phyloP scores from a whole-genome alignment of 768 basidiomycete genomes.

The Xerocomus potaroensis region DNA sequence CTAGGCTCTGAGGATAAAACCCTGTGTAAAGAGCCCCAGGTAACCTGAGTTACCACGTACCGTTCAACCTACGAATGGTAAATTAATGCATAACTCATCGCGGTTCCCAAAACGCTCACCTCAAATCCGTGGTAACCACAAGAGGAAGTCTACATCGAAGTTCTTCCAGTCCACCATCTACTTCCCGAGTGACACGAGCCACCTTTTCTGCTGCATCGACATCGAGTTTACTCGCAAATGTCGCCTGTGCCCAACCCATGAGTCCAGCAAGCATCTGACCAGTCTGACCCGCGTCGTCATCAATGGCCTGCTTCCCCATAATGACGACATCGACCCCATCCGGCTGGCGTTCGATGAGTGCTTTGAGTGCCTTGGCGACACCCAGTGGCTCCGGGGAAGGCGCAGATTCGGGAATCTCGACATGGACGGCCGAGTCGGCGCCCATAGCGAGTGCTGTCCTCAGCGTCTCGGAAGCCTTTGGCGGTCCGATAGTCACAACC shows the following conservation, averaged over 20 bases:
- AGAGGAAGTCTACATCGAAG: constrained; percentile 75
- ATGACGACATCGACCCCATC: constrained; percentile 81
- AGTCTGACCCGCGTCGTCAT: constrained; percentile 93
- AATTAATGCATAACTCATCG: not conserved
- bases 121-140: constrained; percentile 88
- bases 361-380: constrained; percentile 81
- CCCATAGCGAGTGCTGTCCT: constrained; percentile 98
- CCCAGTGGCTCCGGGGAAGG: constrained; percentile 86
- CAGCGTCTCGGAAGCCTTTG: constrained; percentile 85
- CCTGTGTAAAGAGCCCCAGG: not conserved
- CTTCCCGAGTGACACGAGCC: constrained; percentile 78
- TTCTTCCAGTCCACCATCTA: constrained; percentile 91
- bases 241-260: constrained; percentile 89
- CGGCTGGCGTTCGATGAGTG: constrained; percentile 61
- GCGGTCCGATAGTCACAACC: constrained; percentile 89
- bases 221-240: constrained; percentile 87
- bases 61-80: constrained; percentile 55
- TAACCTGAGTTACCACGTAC: constrained; percentile 33
- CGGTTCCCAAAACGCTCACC: constrained; percentile 47
- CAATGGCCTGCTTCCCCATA: constrained; percentile 97
- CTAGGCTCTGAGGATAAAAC: constrained; percentile 65
- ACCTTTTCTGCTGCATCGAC: constrained; percentile 59
- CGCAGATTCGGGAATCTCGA: constrained; percentile 72
- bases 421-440: constrained; percentile 88
- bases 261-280: constrained; percentile 97